Percentiles rank a stretch among this genome's conserved stretches.
phyloP scores from a whole-genome alignment of 2,329 filamentous ascomycete genomes.

The Aspergillus costaricaensis region DNA sequence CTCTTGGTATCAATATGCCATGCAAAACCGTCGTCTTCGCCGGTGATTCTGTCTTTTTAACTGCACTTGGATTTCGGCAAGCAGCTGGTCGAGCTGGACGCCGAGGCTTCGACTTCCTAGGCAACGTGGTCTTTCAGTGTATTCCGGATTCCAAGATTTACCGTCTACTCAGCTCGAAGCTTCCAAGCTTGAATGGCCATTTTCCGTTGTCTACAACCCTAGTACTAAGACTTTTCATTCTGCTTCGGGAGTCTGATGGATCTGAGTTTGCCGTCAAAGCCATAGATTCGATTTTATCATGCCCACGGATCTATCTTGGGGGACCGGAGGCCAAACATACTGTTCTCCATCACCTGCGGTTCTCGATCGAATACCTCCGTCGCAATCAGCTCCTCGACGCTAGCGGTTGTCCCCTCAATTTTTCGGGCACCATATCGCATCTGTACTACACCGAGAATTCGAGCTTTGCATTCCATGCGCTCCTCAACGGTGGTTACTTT shows the following conservation, averaged over 20 bases:
- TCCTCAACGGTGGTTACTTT: slow-evolving; percentile 72
- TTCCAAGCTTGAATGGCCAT: slow-evolving; percentile 74
- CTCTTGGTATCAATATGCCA: slow-evolving; percentile 80
- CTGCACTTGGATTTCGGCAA: slow-evolving; percentile 74
- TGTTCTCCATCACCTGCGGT: slow-evolving; percentile 73
- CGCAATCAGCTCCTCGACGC: slow-evolving; percentile 66
- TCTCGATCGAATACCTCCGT: slow-evolving; percentile 77
- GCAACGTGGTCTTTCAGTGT: slow-evolving; percentile 77
- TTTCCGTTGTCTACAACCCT: slow-evolving; percentile 76
- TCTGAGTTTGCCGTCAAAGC: slow-evolving; percentile 63
- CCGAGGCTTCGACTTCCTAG: slow-evolving; percentile 76
- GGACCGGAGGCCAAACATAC: slow-evolving; percentile 68
- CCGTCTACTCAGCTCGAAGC: slow-evolving; percentile 69
- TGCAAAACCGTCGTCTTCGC: slow-evolving; percentile 79
- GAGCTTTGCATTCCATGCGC: slow-evolving; percentile 73
- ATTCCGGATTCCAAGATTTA: slow-evolving; percentile 63
- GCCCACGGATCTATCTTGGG: slow-evolving; percentile 70
- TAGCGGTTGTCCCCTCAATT: slow-evolving; percentile 67
- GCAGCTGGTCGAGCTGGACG: slow-evolving; percentile 75
- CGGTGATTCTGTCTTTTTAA: slow-evolving; percentile 72
- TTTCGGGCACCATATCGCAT: slow-evolving; percentile 69
- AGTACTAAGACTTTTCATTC: slow-evolving; percentile 66
- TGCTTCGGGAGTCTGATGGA: slow-evolving; percentile 67
- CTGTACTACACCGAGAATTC: slow-evolving; percentile 76
- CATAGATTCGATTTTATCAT: slow-evolving; percentile 68